Conservation (phyloP, 768 basidiomycete genomes). For the Mycena venus region DNA sequence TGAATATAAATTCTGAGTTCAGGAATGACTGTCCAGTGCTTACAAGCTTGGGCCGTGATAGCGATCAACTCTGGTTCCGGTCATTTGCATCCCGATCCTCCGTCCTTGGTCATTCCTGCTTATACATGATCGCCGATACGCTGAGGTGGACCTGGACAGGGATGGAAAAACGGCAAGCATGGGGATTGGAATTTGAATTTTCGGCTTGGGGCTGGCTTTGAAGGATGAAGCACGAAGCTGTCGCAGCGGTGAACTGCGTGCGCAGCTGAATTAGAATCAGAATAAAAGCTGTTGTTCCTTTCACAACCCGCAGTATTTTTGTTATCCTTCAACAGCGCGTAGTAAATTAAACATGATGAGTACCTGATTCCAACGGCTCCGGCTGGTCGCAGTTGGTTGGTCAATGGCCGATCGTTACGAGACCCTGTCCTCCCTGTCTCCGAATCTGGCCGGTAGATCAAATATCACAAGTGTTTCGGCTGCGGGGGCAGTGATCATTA, state of each 20-base stretch:
- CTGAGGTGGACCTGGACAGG: background rate
- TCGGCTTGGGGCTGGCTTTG: no score
- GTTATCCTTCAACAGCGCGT: background rate
- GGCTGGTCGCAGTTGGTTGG: background rate
- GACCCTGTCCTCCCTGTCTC: background rate
- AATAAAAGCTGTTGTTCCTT: background rate
- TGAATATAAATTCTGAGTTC: no score
- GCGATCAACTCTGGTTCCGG: background rate
- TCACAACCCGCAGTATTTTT: background rate
- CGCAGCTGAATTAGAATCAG: background rate
- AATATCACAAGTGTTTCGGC: constrained; percentile 18
- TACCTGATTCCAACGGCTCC: background rate
- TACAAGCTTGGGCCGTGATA: background rate
- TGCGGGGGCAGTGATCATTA: constrained; percentile 12
- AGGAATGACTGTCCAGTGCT: no score
- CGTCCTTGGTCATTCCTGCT: background rate
- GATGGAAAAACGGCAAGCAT: background rate
- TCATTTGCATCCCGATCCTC: background rate
- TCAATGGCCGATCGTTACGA: background rate
- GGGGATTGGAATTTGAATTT: no score
- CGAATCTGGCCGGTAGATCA: background rate
- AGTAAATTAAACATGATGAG: background rate
- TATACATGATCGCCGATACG: background rate
- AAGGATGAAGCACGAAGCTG: background rate
- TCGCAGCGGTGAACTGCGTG: background rate